phyloP scores from a whole-genome alignment of 2,329 filamentous ascomycete genomes.

The Colletotrichum lentis region DNA sequence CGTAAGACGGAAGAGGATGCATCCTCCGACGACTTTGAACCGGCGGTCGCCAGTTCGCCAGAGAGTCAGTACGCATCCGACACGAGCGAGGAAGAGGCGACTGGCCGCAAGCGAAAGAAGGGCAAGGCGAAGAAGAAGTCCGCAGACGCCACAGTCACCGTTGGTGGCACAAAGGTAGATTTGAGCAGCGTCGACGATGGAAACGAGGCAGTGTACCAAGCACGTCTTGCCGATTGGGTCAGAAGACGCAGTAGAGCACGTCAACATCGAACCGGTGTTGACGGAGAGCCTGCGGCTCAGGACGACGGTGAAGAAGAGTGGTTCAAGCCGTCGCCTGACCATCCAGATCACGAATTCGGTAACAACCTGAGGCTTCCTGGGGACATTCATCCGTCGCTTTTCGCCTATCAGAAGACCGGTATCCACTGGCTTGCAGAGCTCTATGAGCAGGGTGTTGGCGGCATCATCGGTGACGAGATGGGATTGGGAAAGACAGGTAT shows the following conservation, averaged over 20 bases:
- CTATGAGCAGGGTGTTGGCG: conserved; percentile 87
- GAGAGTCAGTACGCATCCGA: conserved; percentile 43
- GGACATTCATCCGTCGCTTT: conserved; percentile 90
- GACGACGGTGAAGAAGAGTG: conserved; percentile 69
- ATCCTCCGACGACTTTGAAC: conserved; percentile 59
- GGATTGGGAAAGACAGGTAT: conserved; percentile 87
- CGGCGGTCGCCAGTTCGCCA: conserved; percentile 41
- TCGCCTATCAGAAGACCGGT: conserved; percentile 96
- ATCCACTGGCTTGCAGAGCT: conserved; percentile 97
- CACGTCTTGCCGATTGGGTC: conserved; percentile 79
- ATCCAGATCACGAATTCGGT: conserved; percentile 77
- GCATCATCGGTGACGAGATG: conserved; percentile 98
- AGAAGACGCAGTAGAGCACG: conserved; percentile 56
- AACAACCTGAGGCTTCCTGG: conserved; percentile 84
- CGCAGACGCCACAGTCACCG: conserved; percentile 33
- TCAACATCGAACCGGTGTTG: conserved; percentile 47
- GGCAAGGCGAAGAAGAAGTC: conserved; percentile 56
- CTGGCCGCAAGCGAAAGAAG: conserved; percentile 52
- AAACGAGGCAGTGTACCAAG: conserved; percentile 81
- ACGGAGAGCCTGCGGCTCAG: conserved; percentile 51
- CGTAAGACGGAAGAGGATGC: conserved; percentile 50
- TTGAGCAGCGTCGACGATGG: conserved; percentile 81
- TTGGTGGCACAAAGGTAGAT: conserved; percentile 54
- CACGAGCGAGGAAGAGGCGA: conserved; percentile 51
- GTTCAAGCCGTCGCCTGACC: conserved; percentile 85